Percentiles rank a stretch among this genome's conserved stretches.
These are phyloP conservation scores for Calvatia gigantea DNA, from an alignment of 768 basidiomycete genomes.

Conservation along the genomic window DNA sequence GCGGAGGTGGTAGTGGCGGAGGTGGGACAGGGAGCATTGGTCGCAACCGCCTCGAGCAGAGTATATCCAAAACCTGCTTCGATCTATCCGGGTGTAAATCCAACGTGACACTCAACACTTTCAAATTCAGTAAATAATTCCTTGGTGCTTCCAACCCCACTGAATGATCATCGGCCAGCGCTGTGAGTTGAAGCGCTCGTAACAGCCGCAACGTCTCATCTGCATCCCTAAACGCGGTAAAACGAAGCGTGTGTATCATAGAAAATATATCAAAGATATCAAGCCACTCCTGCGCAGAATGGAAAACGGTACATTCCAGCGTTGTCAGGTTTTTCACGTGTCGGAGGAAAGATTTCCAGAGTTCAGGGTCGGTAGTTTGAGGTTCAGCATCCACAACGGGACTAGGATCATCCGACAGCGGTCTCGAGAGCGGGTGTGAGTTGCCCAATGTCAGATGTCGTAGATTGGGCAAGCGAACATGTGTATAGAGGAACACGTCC, in stretches of 20 bases:
- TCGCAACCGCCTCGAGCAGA: not conserved
- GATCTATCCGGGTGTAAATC: not conserved
- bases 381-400: too few relatives aligned
- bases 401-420: conserved; percentile 1
- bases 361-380: not conserved
- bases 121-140: not conserved
- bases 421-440: not conserved
- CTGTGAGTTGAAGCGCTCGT: not conserved
- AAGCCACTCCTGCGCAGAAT: not conserved
- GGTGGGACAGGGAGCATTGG: not conserved
- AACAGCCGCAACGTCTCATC: not conserved
- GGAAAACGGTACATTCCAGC: not conserved
- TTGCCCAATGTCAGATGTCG: not conserved
- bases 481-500: conserved; percentile 5
- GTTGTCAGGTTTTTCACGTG: not conserved
- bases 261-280: conserved; percentile 1
- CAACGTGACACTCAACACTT: not conserved
- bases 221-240: not conserved
- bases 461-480: not conserved
- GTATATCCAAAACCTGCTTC: not conserved
- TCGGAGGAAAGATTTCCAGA: not conserved
- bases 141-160: not conserved
- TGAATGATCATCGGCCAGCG: too few relatives aligned
- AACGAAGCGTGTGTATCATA: not conserved
- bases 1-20: not conserved